phyloP scores from a whole-genome alignment of 2,329 filamentous ascomycete species.

The Phialophora verrucosa region DNA sequence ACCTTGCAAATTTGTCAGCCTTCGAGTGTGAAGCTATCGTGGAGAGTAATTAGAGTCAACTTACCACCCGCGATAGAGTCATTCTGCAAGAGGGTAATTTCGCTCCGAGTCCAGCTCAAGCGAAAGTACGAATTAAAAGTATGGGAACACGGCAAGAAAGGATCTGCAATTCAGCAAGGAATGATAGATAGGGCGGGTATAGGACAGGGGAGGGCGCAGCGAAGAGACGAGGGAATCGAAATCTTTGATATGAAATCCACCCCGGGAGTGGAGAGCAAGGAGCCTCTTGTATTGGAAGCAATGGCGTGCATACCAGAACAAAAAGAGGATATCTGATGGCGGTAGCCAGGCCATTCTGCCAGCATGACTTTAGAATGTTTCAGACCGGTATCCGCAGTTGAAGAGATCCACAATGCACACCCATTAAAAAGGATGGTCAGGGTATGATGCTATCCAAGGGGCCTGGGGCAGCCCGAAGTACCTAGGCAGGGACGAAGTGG shows the following conservation, averaged over 20 bases:
- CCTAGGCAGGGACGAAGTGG: neutral
- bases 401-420: neutral
- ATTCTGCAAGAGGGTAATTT: neutral
- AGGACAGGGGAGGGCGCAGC: neutral
- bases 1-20: constrained; percentile 22
- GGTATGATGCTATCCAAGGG: constrained; percentile 6
- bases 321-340: neutral
- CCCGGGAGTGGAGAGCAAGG: neutral
- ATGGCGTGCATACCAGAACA: neutral
- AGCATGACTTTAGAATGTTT: constrained; percentile 14
- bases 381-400: constrained; percentile 5
- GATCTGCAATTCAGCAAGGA: neutral
- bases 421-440: constrained; percentile 6
- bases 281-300: constrained; percentile 1
- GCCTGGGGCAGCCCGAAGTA: neutral
- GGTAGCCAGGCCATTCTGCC: constrained; percentile 2
- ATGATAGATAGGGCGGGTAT: constrained; percentile 7
- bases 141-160: neutral
- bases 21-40: neutral
- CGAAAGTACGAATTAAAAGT: neutral
- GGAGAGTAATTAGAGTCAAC: neutral
- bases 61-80: constrained; percentile 22
- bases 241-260: constrained; percentile 12
- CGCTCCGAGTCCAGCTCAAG: neutral
- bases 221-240: constrained; percentile 3